Base-by-base conservation (phyloP, 768 basidiomycete species). In the Boletus sp. region DNA sequence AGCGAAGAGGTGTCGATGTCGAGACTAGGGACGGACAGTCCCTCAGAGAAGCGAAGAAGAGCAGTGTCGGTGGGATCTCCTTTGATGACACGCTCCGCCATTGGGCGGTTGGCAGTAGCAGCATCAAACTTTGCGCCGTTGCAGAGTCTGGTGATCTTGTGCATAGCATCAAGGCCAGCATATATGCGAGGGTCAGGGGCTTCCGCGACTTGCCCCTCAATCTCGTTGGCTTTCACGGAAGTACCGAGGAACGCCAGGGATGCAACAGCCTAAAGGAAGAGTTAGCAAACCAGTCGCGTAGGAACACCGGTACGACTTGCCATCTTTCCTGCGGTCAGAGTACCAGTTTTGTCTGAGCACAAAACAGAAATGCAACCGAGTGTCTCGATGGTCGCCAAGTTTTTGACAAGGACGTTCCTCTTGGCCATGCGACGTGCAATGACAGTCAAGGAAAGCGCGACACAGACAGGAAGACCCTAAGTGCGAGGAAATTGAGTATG, bases 311-410 rank as follows among this genome's bases (percentile, higher is more conserved):
- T 15, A 6, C 3, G 17, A 38, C 66, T 58, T 47, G 69, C 74
- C 82, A 83, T 83, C 57, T 72, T 72, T 25, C 76, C 78, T 42
- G 77, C 65, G 1, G 78, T 82, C 33, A 82, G 64, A 11, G 78
- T 81, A n/a, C 79, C 79, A 1, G 77, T 77, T 54, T 83, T 83
- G 67, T 83, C 83, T 6, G 79, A 78, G 61, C 79, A 80, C 21
- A 83, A 53, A 34, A 81, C 75, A 17, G 77, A 75, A 56, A 83
- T 79, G 19, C 73, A 71, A 0, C 81, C 81, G 3, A 83, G 72
- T 0, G 79, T 79, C 57, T 83, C 81, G 47, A 83, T 78, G 1
- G 77, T 82, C 35, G 77, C 76, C 54, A 83, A 68, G 45, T 75
- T 77, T 59, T 81, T 81, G 54, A 80, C 79, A 4, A 79, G 70